phyloP scores from a whole-genome alignment of 345 rosid species.

The Melaleuca alternifolia region DNA sequence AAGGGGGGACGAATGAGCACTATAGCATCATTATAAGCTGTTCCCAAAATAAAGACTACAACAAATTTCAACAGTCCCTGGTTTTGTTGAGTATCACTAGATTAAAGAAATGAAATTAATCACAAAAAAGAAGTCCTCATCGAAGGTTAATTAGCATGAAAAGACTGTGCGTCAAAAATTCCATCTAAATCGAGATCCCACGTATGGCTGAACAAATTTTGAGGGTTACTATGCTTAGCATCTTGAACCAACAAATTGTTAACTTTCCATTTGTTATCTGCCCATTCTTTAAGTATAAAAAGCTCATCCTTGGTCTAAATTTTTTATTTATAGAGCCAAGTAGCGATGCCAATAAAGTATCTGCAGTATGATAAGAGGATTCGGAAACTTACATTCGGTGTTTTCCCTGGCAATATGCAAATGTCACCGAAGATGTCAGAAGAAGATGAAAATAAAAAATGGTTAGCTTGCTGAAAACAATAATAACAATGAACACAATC shows the following conservation, averaged over 20 bases:
- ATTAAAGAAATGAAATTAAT: neutral
- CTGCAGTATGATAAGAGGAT: neutral
- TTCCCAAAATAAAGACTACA: no score
- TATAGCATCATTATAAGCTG: no score
- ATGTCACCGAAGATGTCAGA: constrained; percentile 2
- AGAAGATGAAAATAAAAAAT: neutral
- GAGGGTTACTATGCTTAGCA: neutral
- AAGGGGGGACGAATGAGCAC: no score
- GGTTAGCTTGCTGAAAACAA: neutral
- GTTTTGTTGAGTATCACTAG: neutral
- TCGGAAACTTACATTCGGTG: constrained; percentile 50
- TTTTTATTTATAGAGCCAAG: neutral
- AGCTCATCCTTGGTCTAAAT: neutral
- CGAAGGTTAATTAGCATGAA: neutral
- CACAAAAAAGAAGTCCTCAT: neutral
- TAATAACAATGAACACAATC: neutral
- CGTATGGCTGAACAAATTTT: neutral
- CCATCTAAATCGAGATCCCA: neutral
- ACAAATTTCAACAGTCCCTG: neutral
- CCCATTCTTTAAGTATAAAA: neutral
- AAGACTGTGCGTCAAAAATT: neutral
- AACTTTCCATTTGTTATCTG: neutral
- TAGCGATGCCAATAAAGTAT: neutral
- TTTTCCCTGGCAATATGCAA: constrained; percentile 40
- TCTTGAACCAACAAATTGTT: neutral